Conservation (phyloP, 345 rosid species). For the Populus tremula region DNA sequence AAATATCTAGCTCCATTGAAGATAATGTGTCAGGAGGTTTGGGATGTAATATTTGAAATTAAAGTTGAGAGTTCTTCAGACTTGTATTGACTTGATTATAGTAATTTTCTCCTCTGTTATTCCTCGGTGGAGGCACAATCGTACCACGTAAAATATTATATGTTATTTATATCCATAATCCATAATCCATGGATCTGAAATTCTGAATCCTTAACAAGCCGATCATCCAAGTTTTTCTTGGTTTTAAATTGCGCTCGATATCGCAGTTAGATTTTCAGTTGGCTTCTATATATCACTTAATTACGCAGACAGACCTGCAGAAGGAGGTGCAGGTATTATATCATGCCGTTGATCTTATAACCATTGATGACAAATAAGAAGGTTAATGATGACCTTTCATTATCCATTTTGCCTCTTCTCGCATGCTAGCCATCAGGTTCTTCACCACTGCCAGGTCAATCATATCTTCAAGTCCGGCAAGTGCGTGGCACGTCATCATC, state of each 20-base stretch:
- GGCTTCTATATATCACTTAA: background rate
- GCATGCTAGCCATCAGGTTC: background rate
- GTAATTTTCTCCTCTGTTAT: too few species aligned
- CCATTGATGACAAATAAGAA: background rate
- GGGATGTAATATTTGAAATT: too few species aligned
- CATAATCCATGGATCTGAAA: too few species aligned
- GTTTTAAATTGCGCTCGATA: background rate
- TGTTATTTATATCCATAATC: too few species aligned
- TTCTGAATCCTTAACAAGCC: too few species aligned
- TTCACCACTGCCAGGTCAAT: background rate
- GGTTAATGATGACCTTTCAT: background rate
- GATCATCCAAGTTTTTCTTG: background rate
- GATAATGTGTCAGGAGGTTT: too few species aligned
- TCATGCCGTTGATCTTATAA: background rate
- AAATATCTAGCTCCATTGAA: too few species aligned
- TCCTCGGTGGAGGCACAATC: too few species aligned
- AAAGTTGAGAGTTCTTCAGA: too few species aligned
- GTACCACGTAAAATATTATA: too few species aligned
- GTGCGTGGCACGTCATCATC: conserved; percentile 2
- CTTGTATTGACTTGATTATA: too few species aligned
- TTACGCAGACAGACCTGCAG: background rate
- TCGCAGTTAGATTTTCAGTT: background rate
- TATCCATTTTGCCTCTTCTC: background rate
- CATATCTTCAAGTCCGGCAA: background rate
- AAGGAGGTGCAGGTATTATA: background rate